phyloP scores from a whole-genome alignment of 2,329 filamentous ascomycete genomes.

The Sclerotinia minor region DNA sequence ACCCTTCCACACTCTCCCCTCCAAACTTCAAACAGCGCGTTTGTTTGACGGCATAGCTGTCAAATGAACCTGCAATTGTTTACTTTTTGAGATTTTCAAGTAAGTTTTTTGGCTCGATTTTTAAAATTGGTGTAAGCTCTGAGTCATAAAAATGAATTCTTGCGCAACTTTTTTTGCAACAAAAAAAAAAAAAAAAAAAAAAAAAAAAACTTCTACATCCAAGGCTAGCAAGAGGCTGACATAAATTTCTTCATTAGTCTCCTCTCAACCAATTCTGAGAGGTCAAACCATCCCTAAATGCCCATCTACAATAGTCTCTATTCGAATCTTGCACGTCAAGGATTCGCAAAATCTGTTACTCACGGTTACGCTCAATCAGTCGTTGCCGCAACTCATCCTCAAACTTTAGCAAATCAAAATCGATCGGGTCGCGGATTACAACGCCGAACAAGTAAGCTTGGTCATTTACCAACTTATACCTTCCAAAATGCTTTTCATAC shows the following conservation, averaged over 20 bases:
- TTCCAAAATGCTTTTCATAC: constrained; percentile 77
- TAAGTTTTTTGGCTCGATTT: constrained; percentile 18
- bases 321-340: constrained; percentile 89
- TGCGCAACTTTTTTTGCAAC: not conserved
- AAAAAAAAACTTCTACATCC: not conserved
- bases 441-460: constrained; percentile 50
- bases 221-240: constrained; percentile 11
- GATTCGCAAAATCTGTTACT: constrained; percentile 93
- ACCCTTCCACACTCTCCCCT: constrained; percentile 22
- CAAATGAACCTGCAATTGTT: constrained; percentile 92
- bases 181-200: not conserved
- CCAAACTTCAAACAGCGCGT: constrained; percentile 62
- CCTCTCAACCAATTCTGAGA: constrained; percentile 55
- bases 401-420: constrained; percentile 73
- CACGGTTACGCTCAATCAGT: constrained; percentile 98
- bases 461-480: constrained; percentile 55
- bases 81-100: constrained; percentile 38
- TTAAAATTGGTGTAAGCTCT: not conserved
- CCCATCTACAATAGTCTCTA: constrained; percentile 69
- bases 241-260: constrained; percentile 34
- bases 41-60: constrained; percentile 92
- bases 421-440: constrained; percentile 62
- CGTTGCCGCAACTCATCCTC: constrained; percentile 87
- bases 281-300: constrained; percentile 81
- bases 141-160: constrained; percentile 8